Conservation (phyloP, 768 basidiomycete genomes). For the Terana coerulea region DNA sequence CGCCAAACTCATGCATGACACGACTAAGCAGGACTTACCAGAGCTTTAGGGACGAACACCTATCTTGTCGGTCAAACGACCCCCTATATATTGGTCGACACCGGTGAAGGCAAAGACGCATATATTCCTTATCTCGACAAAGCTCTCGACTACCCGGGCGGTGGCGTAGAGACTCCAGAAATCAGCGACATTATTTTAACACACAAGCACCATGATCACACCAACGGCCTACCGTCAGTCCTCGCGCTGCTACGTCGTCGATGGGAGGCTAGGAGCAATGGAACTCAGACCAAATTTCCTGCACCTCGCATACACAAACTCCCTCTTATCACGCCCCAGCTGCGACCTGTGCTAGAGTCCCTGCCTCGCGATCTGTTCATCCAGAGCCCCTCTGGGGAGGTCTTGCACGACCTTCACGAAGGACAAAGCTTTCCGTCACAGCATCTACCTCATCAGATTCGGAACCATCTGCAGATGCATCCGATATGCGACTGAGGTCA, state of each 20-base stretch:
- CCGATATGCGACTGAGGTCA: conserved; percentile 55
- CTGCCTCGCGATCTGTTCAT: conserved; percentile 44
- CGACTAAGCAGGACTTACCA: neutral
- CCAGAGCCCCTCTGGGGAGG: conserved; percentile 36
- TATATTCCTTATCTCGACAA: conserved; percentile 67
- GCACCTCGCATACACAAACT: conserved; percentile 79
- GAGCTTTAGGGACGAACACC: conserved; percentile 76
- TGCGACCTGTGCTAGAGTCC: conserved; percentile 38
- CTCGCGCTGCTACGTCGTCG: conserved; percentile 58
- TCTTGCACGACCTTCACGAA: conserved; percentile 59
- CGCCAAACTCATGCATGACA: neutral
- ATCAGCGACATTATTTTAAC: conserved; percentile 90
- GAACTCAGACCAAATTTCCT: conserved; percentile 37
- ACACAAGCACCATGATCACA: conserved; percentile 88
- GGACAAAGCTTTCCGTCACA: conserved; percentile 45
- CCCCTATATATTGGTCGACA: conserved; percentile 80
- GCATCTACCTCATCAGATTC: neutral
- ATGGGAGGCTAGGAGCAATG: conserved; percentile 52
- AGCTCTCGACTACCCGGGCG: conserved; percentile 44
- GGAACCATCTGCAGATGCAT: conserved; percentile 9
- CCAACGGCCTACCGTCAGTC: conserved; percentile 70
- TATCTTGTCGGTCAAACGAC: conserved; percentile 71
- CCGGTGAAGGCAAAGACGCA: conserved; percentile 66
- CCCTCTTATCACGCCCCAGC: conserved; percentile 35
- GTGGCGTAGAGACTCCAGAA: conserved; percentile 41